A percentile compares a stretch with the other conserved stretches of the same genome.
These are phyloP conservation scores for Starmerella bombi DNA, from an alignment of 805 yeast species.

Conservation along the genomic window DNA sequence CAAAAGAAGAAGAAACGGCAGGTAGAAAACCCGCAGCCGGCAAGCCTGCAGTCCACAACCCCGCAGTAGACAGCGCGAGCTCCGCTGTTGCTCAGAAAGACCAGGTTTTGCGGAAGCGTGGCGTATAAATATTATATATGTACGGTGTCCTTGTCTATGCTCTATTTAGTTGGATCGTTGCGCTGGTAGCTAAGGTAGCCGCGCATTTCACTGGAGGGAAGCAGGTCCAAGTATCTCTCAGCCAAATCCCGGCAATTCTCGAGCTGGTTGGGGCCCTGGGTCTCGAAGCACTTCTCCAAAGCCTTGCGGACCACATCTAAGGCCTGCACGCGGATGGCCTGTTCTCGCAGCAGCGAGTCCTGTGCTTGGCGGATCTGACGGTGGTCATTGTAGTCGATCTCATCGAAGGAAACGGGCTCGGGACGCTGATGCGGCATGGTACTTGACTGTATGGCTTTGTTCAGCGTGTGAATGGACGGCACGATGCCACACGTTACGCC, in stretches of 20 bases:
- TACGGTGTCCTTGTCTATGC: no score
- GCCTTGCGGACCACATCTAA: conserved; percentile 60
- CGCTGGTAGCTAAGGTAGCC: conserved; percentile 80
- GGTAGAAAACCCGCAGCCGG: background rate
- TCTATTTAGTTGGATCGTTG: conserved; percentile 67
- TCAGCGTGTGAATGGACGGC: background rate
- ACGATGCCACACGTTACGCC: background rate
- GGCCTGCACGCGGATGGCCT: conserved; percentile 58
- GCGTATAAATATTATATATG: no score
- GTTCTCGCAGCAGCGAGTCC: conserved; percentile 64
- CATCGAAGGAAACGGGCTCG: conserved; percentile 70
- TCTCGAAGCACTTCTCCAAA: conserved; percentile 53
- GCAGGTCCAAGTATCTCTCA: conserved; percentile 53
- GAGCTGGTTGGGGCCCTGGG: conserved; percentile 51
- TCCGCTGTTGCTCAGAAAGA: no score
- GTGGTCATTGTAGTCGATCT: conserved; percentile 59
- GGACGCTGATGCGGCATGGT: conserved; percentile 31
- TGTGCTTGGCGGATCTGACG: conserved; percentile 58
- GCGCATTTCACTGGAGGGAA: conserved; percentile 51
- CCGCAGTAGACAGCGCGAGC: no score
- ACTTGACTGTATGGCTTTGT: background rate
- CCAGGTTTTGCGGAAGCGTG: no score
- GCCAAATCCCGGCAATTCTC: conserved; percentile 74
- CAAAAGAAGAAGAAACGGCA: background rate
- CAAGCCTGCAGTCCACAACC: no score